These are phyloP conservation scores for Alopecurus myosuroides DNA, from an alignment of 176 grass and related monocot species.

Conservation along the genomic window DNA sequence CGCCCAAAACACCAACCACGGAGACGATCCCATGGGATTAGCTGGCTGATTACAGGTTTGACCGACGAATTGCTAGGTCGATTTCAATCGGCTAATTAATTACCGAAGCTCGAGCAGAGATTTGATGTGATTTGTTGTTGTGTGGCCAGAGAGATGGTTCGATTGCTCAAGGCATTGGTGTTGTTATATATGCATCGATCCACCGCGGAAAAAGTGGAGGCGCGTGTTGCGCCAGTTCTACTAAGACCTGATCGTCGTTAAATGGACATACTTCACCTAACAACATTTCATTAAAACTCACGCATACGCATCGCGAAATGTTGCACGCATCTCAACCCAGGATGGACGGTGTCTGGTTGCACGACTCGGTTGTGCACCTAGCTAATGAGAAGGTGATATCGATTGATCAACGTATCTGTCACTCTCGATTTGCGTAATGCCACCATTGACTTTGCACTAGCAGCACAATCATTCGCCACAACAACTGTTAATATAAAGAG, in stretches of 20 bases:
- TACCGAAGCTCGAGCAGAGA: background rate
- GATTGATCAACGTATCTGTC: background rate
- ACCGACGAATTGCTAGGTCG: background rate
- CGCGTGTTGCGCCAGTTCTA: slow-evolving; percentile 21
- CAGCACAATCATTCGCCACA: background rate
- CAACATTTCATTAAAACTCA: background rate
- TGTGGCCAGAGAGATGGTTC: background rate
- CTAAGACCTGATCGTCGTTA: background rate
- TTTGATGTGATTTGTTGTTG: background rate
- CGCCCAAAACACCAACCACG: background rate
- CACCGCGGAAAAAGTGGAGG: background rate
- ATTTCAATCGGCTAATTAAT: background rate
- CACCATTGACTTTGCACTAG: background rate
- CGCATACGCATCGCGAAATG: background rate
- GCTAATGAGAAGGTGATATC: background rate
- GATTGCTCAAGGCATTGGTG: background rate
- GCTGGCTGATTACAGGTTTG: background rate
- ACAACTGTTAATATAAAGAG: no score
- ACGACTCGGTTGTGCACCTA: background rate
- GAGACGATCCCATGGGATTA: background rate
- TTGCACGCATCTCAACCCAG: background rate
- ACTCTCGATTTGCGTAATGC: background rate
- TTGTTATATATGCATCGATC: background rate
- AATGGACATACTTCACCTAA: background rate
- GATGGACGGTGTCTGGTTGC: background rate